Percentiles rank a stretch among this genome's conserved stretches.
phyloP scores from a whole-genome alignment of 768 basidiomycete genomes.

The Naganishia vaughanmartiniae region DNA sequence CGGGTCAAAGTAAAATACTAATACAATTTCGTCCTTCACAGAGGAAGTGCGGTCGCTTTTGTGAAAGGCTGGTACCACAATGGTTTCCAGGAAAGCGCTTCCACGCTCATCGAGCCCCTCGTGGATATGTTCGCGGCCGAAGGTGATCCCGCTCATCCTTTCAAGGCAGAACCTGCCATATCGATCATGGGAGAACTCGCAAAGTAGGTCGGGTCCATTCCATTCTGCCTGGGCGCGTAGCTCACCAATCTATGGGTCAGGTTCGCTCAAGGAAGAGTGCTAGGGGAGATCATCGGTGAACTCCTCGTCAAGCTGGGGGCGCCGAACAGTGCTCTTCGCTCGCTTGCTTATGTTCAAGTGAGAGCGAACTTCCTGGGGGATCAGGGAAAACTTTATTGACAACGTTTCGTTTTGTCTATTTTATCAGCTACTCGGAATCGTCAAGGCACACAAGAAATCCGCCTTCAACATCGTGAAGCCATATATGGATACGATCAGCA shows the following conservation, averaged over 20 bases:
- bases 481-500: conserved; percentile 41
- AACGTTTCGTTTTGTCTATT: background rate
- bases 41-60: conserved; percentile 18
- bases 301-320: conserved; percentile 42
- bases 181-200: conserved; percentile 38
- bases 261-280: conserved; percentile 29
- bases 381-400: background rate
- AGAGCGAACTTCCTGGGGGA: conserved; percentile 12
- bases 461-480: conserved; percentile 45
- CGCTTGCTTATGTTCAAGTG: conserved; percentile 44
- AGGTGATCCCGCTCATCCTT: conserved; percentile 2
- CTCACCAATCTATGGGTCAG: background rate
- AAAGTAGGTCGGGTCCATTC: conserved; percentile 4
- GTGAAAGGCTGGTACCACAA: conserved; percentile 18
- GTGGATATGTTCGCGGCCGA: conserved; percentile 9
- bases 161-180: conserved; percentile 35
- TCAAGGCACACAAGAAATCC: conserved; percentile 38
- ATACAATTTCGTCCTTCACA: background rate
- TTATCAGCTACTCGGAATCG: conserved; percentile 36
- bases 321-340: conserved; percentile 35
- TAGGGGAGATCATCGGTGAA: conserved; percentile 36
- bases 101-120: conserved; percentile 5
- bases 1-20: background rate
- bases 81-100: background rate
- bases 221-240: too few relatives aligned